Percentiles rank a stretch among this genome's conserved stretches.
phyloP scores from a whole-genome alignment of 768 basidiomycete species.

The Mycena albidolilacea region DNA sequence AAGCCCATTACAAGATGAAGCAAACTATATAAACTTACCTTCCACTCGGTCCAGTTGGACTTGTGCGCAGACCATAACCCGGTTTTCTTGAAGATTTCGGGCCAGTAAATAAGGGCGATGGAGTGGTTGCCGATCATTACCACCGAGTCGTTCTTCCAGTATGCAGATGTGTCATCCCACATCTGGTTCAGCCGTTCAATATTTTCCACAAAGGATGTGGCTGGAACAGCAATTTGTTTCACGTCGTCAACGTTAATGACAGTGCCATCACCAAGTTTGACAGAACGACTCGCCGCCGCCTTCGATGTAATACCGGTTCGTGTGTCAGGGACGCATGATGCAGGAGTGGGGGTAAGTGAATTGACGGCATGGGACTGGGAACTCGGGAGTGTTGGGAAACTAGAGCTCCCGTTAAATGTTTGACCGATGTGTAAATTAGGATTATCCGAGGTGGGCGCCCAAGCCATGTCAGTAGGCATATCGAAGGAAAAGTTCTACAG shows the following conservation, averaged over 20 bases:
- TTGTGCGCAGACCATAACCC: no score
- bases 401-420: background rate
- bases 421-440: slow-evolving; percentile 4
- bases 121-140: slow-evolving; percentile 37
- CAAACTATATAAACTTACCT: no score
- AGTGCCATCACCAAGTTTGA: slow-evolving; percentile 13
- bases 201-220: slow-evolving; percentile 33
- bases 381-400: background rate
- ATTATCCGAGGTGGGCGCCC: background rate
- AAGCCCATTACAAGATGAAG: no score
- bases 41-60: no score
- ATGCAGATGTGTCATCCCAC: slow-evolving; percentile 39
- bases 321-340: background rate
- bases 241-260: slow-evolving; percentile 7
- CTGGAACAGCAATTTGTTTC: slow-evolving; percentile 17
- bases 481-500: background rate
- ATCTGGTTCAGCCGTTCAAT: no score
- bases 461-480: background rate
- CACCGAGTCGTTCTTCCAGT: slow-evolving; percentile 42
- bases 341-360: background rate
- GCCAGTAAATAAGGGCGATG: slow-evolving; percentile 28
- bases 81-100: slow-evolving; percentile 23
- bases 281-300: background rate
- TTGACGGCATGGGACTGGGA: background rate
- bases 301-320: background rate